Evolutionary conservation across 192 early-diverging fungal species (phyloP).

Genomic region (Chytriomyces hyalinus): DNA sequence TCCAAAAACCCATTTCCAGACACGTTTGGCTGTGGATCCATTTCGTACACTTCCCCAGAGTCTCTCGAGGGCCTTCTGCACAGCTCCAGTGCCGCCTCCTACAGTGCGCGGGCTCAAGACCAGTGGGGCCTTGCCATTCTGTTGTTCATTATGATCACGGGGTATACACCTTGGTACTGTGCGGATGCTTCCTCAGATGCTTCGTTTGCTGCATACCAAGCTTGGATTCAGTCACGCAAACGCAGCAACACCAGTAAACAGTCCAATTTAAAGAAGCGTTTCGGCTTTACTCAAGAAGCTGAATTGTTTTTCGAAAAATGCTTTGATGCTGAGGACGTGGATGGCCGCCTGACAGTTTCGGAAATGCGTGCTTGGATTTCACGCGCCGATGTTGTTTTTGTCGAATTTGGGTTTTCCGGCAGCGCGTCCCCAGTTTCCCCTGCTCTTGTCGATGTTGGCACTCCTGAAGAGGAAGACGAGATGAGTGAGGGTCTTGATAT

Average conservation of each 20-base stretch:
- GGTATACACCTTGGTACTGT: constrained; percentile 76
- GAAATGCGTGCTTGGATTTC: constrained; percentile 14
- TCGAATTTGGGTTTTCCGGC: not conserved
- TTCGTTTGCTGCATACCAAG: constrained; percentile 62
- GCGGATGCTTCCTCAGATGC: constrained; percentile 59
- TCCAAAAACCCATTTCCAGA: constrained; percentile 71
- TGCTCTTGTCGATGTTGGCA: not conserved
- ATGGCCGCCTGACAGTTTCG: not conserved
- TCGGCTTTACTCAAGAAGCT: constrained; percentile 7
- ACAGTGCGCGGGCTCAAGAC: constrained; percentile 69
- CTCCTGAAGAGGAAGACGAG: not conserved
- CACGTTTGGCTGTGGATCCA: constrained; percentile 87
- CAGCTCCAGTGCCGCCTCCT: constrained; percentile 49
- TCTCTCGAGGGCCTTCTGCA: constrained; percentile 42
- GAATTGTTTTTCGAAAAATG: constrained; percentile 10
- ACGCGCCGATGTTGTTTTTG: not conserved
- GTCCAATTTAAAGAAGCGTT: constrained; percentile 1
- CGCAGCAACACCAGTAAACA: not conserved
- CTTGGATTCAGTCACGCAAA: constrained; percentile 6
- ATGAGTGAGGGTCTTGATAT: not conserved
- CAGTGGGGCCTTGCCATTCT: constrained; percentile 80
- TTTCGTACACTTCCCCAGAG: constrained; percentile 89
- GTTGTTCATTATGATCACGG: constrained; percentile 74
- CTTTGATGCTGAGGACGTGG: constrained; percentile 2
- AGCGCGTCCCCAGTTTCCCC: not conserved